Evolutionary conservation across 2,329 filamentous ascomycete species (phyloP).

Genomic region (Tolypocladium ovalisporum): DNA sequence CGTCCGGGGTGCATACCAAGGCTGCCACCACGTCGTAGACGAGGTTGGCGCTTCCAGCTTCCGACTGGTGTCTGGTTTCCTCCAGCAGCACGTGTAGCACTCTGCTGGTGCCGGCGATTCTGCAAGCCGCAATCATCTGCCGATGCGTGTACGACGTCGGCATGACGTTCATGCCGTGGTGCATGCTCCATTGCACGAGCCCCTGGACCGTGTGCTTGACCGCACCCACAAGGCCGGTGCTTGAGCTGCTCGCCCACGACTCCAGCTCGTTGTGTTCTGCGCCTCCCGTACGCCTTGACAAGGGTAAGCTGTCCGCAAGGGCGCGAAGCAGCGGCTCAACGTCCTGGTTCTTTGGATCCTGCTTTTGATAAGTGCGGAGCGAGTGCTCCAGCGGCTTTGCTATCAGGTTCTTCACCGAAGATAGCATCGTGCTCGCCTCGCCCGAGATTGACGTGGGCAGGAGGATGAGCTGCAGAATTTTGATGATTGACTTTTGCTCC

Average conservation of each 20-base stretch:
- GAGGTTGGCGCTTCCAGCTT: conserved; percentile 45
- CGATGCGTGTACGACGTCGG: conserved; percentile 62
- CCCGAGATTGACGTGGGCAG: conserved; percentile 57
- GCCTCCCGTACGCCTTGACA: conserved; percentile 50
- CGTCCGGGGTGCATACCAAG: conserved; percentile 57
- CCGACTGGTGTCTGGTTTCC: conserved; percentile 53
- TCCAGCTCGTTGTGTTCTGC: conserved; percentile 58
- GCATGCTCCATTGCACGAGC: conserved; percentile 56
- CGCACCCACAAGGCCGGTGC: conserved; percentile 44
- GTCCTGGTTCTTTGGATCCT: conserved; percentile 56
- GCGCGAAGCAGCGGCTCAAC: conserved; percentile 58
- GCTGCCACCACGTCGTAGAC: conserved; percentile 60
- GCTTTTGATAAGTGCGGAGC: conserved; percentile 54
- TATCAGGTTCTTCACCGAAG: conserved; percentile 59
- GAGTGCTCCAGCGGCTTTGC: conserved; percentile 58
- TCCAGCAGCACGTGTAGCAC: conserved; percentile 54
- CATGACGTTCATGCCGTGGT: conserved; percentile 42
- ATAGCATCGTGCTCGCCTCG: conserved; percentile 61
- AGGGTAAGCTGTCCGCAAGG: conserved; percentile 47
- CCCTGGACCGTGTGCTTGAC: conserved; percentile 51
- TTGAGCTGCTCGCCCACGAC: conserved; percentile 47
- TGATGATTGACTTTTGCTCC: conserved; percentile 58
- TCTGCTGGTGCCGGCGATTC: conserved; percentile 49
- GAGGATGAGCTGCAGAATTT: conserved; percentile 63
- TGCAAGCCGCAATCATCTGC: conserved; percentile 50